phyloP scores from a whole-genome alignment of 495 filamentous ascomycete species.

The Penicillium herquei region DNA sequence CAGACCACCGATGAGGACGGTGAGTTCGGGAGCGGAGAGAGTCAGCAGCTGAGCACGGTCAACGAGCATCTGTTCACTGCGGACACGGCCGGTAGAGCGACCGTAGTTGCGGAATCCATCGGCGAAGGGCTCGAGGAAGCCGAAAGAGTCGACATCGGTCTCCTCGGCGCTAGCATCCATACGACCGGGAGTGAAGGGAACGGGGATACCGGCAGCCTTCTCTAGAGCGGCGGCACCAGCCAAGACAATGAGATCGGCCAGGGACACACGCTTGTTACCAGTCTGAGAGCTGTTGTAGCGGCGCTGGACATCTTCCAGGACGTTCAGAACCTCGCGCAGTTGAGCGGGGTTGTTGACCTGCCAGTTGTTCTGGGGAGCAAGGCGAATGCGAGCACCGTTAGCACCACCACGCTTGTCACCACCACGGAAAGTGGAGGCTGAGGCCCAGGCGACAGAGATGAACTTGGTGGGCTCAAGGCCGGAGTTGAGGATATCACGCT shows the following conservation, averaged over 20 bases:
- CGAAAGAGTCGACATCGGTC: slow-evolving; percentile 62
- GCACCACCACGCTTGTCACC: slow-evolving; percentile 75
- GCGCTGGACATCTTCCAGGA: slow-evolving; percentile 60
- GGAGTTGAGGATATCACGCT: slow-evolving; percentile 60
- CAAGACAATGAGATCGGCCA: slow-evolving; percentile 71
- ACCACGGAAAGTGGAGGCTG: slow-evolving; percentile 70
- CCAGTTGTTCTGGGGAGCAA: slow-evolving; percentile 68
- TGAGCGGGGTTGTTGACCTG: slow-evolving; percentile 63
- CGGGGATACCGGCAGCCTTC: slow-evolving; percentile 38
- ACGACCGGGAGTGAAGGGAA: slow-evolving; percentile 48
- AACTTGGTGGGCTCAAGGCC: slow-evolving; percentile 55
- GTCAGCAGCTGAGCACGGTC: slow-evolving; percentile 66
- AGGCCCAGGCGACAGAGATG: slow-evolving; percentile 63
- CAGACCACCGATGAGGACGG: slow-evolving; percentile 65
- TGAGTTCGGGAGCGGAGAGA: slow-evolving; percentile 65
- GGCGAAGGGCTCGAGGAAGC: slow-evolving; percentile 56
- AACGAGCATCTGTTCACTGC: slow-evolving; percentile 63
- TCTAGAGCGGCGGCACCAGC: slow-evolving; percentile 49
- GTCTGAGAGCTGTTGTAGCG: slow-evolving; percentile 53
- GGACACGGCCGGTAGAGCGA: slow-evolving; percentile 53
- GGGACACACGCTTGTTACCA: slow-evolving; percentile 63
- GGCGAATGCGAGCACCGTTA: slow-evolving; percentile 70
- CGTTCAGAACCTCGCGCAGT: slow-evolving; percentile 53
- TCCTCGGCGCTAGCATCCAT: slow-evolving; percentile 59
- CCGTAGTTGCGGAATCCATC: slow-evolving; percentile 79